phyloP scores from a whole-genome alignment of 805 yeast species.

The Yarrowia sp. region DNA sequence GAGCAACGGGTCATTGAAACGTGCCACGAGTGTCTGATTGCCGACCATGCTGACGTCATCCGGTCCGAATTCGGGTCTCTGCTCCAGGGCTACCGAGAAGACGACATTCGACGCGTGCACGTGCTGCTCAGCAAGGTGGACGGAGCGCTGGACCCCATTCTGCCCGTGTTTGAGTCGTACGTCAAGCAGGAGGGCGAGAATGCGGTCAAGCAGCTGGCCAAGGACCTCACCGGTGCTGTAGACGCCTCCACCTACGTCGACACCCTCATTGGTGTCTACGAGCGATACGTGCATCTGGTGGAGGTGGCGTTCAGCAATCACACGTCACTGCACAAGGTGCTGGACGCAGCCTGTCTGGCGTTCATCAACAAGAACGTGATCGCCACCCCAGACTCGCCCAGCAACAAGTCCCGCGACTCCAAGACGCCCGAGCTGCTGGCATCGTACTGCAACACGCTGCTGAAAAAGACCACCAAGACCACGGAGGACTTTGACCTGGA shows the following conservation, averaged over 20 bases:
- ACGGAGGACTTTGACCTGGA: slow-evolving; percentile 65
- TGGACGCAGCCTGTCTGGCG: slow-evolving; percentile 82
- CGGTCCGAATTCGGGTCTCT: slow-evolving; percentile 73
- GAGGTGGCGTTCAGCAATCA: slow-evolving; percentile 64
- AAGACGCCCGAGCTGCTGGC: slow-evolving; percentile 91
- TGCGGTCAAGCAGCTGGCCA: slow-evolving; percentile 56
- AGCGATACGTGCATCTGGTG: slow-evolving; percentile 63
- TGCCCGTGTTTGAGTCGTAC: slow-evolving; percentile 66
- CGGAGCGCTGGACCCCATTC: slow-evolving; percentile 71
- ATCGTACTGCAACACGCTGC: slow-evolving; percentile 76
- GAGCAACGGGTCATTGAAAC: slow-evolving; percentile 71
- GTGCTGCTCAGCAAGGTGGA: slow-evolving; percentile 73
- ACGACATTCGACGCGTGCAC: slow-evolving; percentile 76
- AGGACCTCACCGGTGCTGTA: slow-evolving; percentile 39
- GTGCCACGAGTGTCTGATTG: slow-evolving; percentile 71
- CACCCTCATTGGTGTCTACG: slow-evolving; percentile 66
- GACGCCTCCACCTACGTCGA: slow-evolving; percentile 80
- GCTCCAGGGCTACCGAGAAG: slow-evolving; percentile 65
- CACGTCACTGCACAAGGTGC: slow-evolving; percentile 75
- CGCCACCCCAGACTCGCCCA: slow-evolving; percentile 49
- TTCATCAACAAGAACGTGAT: slow-evolving; percentile 80
- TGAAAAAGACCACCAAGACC: slow-evolving; percentile 67
- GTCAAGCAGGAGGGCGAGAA: slow-evolving; percentile 62
- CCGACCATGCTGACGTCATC: slow-evolving; percentile 70
- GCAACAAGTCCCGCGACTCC: slow-evolving; percentile 43